Base-by-base conservation (phyloP, 2,329 filamentous ascomycete genomes). In the Cytospora paraplurivora region DNA sequence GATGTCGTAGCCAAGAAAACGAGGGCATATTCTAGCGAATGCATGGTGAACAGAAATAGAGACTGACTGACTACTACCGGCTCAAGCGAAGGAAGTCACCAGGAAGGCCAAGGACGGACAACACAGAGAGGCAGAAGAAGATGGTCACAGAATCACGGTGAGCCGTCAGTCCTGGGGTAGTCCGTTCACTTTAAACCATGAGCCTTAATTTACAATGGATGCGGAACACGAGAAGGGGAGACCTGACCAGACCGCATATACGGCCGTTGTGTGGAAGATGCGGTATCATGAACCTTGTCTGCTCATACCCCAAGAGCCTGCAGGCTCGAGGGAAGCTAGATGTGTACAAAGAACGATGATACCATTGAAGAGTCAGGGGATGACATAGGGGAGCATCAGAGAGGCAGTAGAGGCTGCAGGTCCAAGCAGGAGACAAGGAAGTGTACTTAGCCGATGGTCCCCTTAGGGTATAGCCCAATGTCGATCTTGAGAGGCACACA, bases 41-140 rank as follows among this genome's bases (percentile, higher is more conserved):
- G 57, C 64, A 66, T 66, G 32, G 68, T 27, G 69, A 66, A 56
- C 73, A 73, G 33, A 50, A 27, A 8, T 32, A 38, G 33, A 27
- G 33, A 56, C n/a, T 58, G 33, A 56, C n/a, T 58, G 35, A 56
- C 41, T 38, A 53, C 7, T 33, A 56, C 35, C 33, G n/a, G 50
- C 52, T 21, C 38, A 37, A 21, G 49, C 51, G 51, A 47, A 37
- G 38, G 55, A 12, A 27, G 34, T n/a, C 37, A 34, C 27, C 49
- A 47, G 19, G 27, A 27, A 27, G 27, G 47, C 44, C 54, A 58
- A 52, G 15, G 38, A 55, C 17, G 37, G 59, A 49, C 51, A 50
- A 38, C 15, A 44, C 41, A 37, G 50, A 59, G n/a, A 33, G 52
- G 32, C 21, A 34, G 35, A 7, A 56, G 33, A 41, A 19, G 34